Conservation (phyloP, 108 stramenopile genomes). For the Skeletonema tropicum region DNA sequence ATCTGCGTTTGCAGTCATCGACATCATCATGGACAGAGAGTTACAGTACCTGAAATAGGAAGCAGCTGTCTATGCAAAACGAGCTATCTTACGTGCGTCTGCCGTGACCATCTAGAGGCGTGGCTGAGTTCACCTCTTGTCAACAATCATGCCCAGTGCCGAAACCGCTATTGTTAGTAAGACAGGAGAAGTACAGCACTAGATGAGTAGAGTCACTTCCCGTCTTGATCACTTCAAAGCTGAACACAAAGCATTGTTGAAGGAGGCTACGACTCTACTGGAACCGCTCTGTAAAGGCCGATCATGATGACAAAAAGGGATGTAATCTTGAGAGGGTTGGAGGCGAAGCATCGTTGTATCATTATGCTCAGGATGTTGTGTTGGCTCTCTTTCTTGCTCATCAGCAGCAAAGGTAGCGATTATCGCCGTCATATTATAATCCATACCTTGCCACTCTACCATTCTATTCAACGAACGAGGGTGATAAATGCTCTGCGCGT, state of each 20-base stretch:
- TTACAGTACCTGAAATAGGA: neutral
- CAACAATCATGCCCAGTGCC: neutral
- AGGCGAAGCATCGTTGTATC: too few species aligned
- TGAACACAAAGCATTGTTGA: neutral
- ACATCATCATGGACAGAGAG: slow-evolving; percentile 1
- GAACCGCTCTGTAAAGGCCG: neutral
- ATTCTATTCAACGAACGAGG: neutral
- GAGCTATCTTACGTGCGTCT: neutral
- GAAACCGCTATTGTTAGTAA: neutral
- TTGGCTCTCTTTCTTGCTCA: too few species aligned
- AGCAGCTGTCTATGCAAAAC: neutral
- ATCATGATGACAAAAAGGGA: neutral
- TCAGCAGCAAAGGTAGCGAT: slow-evolving; percentile 4
- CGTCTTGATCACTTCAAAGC: neutral
- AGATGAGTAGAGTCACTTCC: neutral
- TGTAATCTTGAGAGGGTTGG: neutral
- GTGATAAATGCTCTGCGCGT: neutral
- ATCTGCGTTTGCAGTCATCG: too few species aligned
- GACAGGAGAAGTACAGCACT: neutral
- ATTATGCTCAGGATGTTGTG: too few species aligned
- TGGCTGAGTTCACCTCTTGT: neutral
- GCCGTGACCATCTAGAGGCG: neutral
- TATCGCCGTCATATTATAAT: slow-evolving; percentile 8
- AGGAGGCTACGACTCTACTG: neutral
- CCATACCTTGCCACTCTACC: slow-evolving; percentile 41